These are phyloP conservation scores for Phoma herbarum DNA, from an alignment of 2,329 filamentous ascomycete species.

Conservation along the genomic window DNA sequence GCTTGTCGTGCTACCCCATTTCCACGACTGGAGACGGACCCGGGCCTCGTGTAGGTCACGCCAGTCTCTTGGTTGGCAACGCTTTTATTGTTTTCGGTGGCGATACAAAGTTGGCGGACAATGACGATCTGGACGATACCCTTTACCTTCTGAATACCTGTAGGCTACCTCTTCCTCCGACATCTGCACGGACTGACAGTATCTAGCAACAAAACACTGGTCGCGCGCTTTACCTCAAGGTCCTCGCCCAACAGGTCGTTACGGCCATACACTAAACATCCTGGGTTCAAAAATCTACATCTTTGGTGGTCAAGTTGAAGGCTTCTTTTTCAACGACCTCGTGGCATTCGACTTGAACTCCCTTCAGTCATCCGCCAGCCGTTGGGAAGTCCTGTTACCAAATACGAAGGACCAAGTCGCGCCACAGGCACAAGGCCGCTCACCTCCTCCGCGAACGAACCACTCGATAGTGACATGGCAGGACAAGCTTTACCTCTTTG, in stretches of 20 bases:
- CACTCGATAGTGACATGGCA: conserved; percentile 92
- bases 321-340: conserved; percentile 97
- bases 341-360: conserved; percentile 96
- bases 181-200: conserved; percentile 39
- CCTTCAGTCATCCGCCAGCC: conserved; percentile 86
- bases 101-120: conserved; percentile 96
- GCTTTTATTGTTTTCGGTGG: conserved; percentile 99
- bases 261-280: conserved; percentile 96
- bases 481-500: conserved; percentile 96
- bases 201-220: conserved; percentile 92
- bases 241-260: conserved; percentile 84
- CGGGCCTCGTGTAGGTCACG: conserved; percentile 91
- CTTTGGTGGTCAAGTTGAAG: conserved; percentile 96
- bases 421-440: conserved; percentile 40
- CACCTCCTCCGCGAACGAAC: conserved; percentile 89
- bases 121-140: conserved; percentile 91
- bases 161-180: conserved; percentile 60
- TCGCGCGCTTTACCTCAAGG: conserved; percentile 90
- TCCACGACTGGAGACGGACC: conserved; percentile 93
- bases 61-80: conserved; percentile 93
- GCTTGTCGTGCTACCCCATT: conserved; percentile 89
- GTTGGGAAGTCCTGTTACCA: conserved; percentile 91
- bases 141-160: conserved; percentile 97
- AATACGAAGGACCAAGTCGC: conserved; percentile 69
- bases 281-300: conserved; percentile 96